Percentiles rank a stretch among this genome's conserved stretches.
Conservation (phyloP, 192 early-diverging fungal genomes). For the Thamnidium elegans region DNA sequence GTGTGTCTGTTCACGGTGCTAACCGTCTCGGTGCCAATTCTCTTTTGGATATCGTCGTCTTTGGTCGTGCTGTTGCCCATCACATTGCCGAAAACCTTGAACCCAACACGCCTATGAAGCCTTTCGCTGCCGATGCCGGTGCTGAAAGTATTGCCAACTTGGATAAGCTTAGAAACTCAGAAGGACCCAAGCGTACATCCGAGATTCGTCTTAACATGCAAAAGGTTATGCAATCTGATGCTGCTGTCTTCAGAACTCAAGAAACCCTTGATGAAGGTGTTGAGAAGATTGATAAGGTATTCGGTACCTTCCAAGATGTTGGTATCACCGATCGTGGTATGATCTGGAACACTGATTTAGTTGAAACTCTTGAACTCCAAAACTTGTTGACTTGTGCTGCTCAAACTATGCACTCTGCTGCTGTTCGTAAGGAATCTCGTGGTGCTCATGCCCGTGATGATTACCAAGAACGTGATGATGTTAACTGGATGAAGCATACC, state of each 20-base stretch:
- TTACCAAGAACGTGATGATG: conserved; percentile 82
- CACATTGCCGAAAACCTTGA: conserved; percentile 89
- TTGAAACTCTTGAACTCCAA: conserved; percentile 96
- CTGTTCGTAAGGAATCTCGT: conserved; percentile 93
- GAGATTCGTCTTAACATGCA: conserved; percentile 94
- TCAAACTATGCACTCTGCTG: conserved; percentile 90
- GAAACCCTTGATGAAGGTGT: conserved; percentile 81
- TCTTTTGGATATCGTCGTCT: conserved; percentile 96
- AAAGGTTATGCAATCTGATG: conserved; percentile 96
- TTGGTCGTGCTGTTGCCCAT: conserved; percentile 94
- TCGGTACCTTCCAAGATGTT: conserved; percentile 74
- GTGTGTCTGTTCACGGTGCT: conserved; percentile 97
- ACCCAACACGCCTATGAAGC: conserved; percentile 82
- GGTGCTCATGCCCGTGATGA: conserved; percentile 99
- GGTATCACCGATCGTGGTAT: conserved; percentile 87
- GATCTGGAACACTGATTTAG: conserved; percentile 98
- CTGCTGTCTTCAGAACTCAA: conserved; percentile 96
- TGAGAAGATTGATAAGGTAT: conserved; percentile 83
- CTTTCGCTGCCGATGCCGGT: conserved; percentile 82
- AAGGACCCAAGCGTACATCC: conserved; percentile 78
- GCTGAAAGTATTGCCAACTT: conserved; percentile 90
- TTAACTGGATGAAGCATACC: conserved; percentile 98
- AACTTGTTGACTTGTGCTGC: conserved; percentile 94
- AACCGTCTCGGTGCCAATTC: conserved; percentile 99
- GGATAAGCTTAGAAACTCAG: conserved; percentile 86